Percentiles rank a stretch among this genome's conserved stretches.
phyloP scores from a whole-genome alignment of 2,329 filamentous ascomycete genomes.

The Colletotrichum sp. region DNA sequence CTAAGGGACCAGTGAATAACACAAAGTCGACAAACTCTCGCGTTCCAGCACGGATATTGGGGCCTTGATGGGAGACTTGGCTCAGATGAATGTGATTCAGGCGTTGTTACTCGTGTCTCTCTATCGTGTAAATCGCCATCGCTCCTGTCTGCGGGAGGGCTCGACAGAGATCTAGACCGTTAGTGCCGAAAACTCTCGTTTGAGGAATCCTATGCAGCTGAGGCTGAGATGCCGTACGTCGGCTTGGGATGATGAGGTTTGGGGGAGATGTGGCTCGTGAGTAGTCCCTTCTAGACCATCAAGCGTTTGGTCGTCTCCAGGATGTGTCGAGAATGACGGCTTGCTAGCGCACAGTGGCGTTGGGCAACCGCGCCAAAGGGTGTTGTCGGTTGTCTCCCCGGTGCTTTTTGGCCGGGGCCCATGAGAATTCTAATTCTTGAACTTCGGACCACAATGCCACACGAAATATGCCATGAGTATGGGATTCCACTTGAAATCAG shows the following conservation, averaged over 20 bases:
- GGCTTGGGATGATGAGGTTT: not conserved
- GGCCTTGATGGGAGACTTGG: not conserved
- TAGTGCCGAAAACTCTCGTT: not conserved
- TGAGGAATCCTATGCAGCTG: not conserved
- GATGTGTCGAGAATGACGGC: not conserved
- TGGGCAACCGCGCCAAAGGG: not conserved
- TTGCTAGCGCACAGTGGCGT: not conserved
- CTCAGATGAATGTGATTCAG: not conserved
- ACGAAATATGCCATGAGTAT: not conserved
- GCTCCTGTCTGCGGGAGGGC: not conserved
- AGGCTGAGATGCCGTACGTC: not conserved
- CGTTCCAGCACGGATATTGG: not conserved
- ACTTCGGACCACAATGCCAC: not conserved
- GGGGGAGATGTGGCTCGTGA: conserved; percentile 7
- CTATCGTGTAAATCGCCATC: not conserved
- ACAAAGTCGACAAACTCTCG: not conserved
- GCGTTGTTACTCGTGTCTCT: not conserved
- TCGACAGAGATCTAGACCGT: not conserved
- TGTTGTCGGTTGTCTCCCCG: not conserved
- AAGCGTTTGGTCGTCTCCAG: not conserved
- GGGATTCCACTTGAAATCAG: not conserved
- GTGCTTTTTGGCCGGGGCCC: not conserved
- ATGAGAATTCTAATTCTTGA: not conserved
- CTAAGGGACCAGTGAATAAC: not conserved
- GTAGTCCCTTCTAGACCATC: conserved; percentile 5